These are phyloP conservation scores for Rhipidocladum racemiflorum DNA, from an alignment of 176 grass and related monocot species.

Conservation along the genomic window DNA sequence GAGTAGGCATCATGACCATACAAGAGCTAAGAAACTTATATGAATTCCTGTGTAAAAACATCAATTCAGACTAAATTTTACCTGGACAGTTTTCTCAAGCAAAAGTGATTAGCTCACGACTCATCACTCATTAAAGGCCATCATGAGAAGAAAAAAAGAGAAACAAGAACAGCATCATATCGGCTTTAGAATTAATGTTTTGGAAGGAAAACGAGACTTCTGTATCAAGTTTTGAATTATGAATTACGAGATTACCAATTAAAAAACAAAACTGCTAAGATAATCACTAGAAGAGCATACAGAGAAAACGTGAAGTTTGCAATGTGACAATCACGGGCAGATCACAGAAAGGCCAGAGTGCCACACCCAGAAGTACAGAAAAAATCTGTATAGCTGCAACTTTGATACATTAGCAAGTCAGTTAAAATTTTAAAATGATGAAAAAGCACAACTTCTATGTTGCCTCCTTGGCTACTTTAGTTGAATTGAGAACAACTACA, in stretches of 20 bases:
- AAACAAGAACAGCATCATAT: neutral
- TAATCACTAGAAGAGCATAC: neutral
- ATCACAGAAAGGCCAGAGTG: neutral
- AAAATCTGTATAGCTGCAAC: neutral
- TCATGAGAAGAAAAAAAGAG: neutral
- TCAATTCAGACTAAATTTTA: neutral
- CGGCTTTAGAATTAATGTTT: neutral
- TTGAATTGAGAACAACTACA: conserved; percentile 76
- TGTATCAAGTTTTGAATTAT: neutral
- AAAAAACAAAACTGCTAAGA: neutral
- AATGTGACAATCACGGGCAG: neutral
- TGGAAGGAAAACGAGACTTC: neutral
- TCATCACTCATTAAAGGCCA: neutral
- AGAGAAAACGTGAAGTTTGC: neutral
- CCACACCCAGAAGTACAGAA: neutral
- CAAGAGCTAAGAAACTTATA: neutral
- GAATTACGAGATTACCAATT: neutral
- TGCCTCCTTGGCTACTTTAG: conserved; percentile 81
- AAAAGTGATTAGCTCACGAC: neutral
- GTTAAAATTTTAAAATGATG: neutral
- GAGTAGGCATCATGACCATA: neutral
- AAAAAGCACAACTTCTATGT: neutral
- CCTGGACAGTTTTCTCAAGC: neutral
- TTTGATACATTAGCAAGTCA: neutral
- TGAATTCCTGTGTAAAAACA: neutral